A percentile compares a stretch with the other conserved stretches of the same genome.
phyloP scores from a whole-genome alignment of 257 asterid genomes.

The Linderniella brevidens region DNA sequence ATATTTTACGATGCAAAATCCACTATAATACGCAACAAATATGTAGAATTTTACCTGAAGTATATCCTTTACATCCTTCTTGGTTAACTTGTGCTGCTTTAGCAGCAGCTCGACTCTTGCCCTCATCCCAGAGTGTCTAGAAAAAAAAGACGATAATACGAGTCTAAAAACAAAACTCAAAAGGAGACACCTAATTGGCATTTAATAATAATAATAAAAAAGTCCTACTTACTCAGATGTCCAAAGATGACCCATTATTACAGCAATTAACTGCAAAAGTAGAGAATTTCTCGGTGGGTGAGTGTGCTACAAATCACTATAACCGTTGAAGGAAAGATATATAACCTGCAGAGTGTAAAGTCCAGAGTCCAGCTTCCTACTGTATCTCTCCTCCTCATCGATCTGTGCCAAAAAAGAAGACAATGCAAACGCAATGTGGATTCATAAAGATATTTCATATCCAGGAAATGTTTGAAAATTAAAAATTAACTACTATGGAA shows the following conservation, averaged over 20 bases:
- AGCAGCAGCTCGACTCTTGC: slow-evolving; percentile 77
- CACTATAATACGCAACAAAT: neutral
- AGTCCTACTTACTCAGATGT: slow-evolving; percentile 72
- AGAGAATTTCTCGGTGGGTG: slow-evolving; percentile 7
- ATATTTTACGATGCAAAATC: neutral
- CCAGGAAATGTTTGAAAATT: slow-evolving; percentile 1
- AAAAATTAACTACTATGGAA: slow-evolving; percentile 1
- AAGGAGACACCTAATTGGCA: slow-evolving; percentile 2
- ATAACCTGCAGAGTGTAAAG: slow-evolving; percentile 85
- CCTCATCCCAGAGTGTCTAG: slow-evolving; percentile 70
- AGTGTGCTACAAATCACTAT: neutral
- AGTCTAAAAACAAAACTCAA: neutral
- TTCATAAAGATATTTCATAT: neutral
- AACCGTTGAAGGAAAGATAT: neutral
- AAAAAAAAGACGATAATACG: slow-evolving; percentile 6
- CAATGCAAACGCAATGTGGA: neutral
- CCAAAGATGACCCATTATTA: slow-evolving; percentile 94
- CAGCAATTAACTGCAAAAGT: slow-evolving; percentile 68
- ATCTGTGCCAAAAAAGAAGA: slow-evolving; percentile 33
- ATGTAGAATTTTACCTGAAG: slow-evolving; percentile 40
- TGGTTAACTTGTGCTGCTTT: slow-evolving; percentile 79
- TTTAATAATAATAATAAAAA: slow-evolving; percentile 9
- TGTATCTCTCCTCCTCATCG: slow-evolving; percentile 87
- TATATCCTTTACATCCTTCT: slow-evolving; percentile 62
- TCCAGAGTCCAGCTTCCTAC: slow-evolving; percentile 70